phyloP scores from a whole-genome alignment of 192 early-diverging fungal genomes.

The Backusella liffmaniae region DNA sequence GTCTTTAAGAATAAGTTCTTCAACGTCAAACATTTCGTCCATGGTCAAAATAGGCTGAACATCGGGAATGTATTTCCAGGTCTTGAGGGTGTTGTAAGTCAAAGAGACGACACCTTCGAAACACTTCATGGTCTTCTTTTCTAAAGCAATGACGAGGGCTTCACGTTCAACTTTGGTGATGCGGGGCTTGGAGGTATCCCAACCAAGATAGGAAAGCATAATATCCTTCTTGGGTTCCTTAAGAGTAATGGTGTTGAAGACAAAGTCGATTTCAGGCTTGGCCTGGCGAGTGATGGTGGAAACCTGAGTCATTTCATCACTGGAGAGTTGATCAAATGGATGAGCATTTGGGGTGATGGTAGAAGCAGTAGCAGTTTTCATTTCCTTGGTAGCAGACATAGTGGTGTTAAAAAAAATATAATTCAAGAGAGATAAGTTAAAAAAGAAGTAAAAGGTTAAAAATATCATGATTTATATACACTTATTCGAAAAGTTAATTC shows the following conservation, averaged over 20 bases:
- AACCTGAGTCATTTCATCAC: constrained; percentile 34
- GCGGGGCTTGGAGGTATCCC: constrained; percentile 23
- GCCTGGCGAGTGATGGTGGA: constrained; percentile 20
- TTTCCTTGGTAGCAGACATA: constrained; percentile 29
- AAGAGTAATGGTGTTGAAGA: constrained; percentile 44
- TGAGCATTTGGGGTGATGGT: constrained; percentile 11
- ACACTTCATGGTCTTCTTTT: constrained; percentile 24
- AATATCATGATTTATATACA: constrained; percentile 9
- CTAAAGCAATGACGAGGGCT: constrained; percentile 31
- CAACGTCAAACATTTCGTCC: constrained; percentile 40
- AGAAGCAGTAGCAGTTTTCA: constrained; percentile 23
- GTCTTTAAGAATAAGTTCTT: constrained; percentile 32
- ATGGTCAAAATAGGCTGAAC: constrained; percentile 41
- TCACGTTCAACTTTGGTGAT: constrained; percentile 32
- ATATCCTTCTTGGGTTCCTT: constrained; percentile 31
- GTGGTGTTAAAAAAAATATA: constrained; percentile 3
- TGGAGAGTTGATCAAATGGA: constrained; percentile 37
- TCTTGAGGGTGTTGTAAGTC: constrained; percentile 12
- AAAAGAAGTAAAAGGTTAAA: not conserved
- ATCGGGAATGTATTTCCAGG: constrained; percentile 27
- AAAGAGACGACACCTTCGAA: constrained; percentile 35
- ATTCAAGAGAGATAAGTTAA: not conserved
- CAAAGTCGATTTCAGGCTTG: constrained; percentile 15
- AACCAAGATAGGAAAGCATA: constrained; percentile 37
- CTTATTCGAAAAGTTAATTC: constrained; percentile 2